Evolutionary conservation across 768 basidiomycete species (phyloP), one percentile per base, ranked within the genome.

Genomic region (Russula lepida): DNA sequence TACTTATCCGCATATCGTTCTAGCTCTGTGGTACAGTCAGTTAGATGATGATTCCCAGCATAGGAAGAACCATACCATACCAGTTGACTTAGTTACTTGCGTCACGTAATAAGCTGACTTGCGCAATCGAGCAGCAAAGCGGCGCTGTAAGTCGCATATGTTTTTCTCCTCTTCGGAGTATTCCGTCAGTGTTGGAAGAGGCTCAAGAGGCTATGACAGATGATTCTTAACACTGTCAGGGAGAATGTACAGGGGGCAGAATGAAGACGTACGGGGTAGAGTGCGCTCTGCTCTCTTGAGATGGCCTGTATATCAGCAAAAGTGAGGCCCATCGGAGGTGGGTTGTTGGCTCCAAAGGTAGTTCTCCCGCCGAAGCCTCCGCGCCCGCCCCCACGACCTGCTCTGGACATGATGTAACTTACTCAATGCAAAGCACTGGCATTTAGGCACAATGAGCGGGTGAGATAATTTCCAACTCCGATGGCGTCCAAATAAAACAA

Each of bases 1-100:
- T 92, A 91, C 72, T 88, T 89, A 73, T 93, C 91, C 19, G 89
- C 90, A 70, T 91, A 93, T 30, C 88, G 83, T 46, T 86, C 83
- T 4, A 92, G 73, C 46, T 90, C 91, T 89, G 66, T 27, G 63
- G 58, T 63, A 19, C 21, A 55, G 17, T 21, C 21, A 48, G 37
- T 54, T 41, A 41, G 57, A 17, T 51, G 49, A 35, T 27, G 37
- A 32, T 30, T 28, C 4, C 19, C 30, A 35, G 44, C 33, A 28
- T 15, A 1, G 35, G 11, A 11, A 30, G 28, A 65, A 65, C 73
- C n/a, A n/a, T n/a, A n/a, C n/a, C n/a, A 50, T 56, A 80, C 79
- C 89, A 52, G 78, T 79, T 4, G 86, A 82, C 73, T 85, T 90
- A 12, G 78, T 80, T 41, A 78, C 72, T 72, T 93, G 88, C 19